Evolutionary conservation across 2,329 filamentous ascomycete species (phyloP).

Genomic region (Claviceps pazoutovae): DNA sequence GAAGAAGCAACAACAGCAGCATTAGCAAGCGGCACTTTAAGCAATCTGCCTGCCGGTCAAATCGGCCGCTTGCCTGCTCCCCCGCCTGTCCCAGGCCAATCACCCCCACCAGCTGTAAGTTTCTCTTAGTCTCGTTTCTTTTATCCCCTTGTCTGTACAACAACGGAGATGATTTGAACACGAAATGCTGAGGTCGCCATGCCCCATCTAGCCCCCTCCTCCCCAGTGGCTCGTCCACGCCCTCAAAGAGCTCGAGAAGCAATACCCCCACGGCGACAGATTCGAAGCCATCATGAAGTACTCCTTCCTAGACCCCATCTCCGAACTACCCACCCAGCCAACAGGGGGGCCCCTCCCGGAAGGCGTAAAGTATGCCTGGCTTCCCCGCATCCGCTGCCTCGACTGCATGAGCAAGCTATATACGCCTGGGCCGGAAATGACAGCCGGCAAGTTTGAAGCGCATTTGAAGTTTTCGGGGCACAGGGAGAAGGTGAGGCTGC

Average conservation of each 20-base stretch:
- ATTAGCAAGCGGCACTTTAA: slow-evolving; percentile 15
- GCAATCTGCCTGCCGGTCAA: slow-evolving; percentile 35
- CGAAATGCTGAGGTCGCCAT: too few species aligned
- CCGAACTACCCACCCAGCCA: slow-evolving; percentile 48
- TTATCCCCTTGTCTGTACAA: neutral
- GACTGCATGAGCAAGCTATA: slow-evolving; percentile 93
- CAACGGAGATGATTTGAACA: too few species aligned
- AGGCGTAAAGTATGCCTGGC: slow-evolving; percentile 64
- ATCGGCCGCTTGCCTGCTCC: slow-evolving; percentile 56
- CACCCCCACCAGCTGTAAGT: slow-evolving; percentile 48
- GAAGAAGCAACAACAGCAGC: slow-evolving; percentile 9
- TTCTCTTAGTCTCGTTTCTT: neutral
- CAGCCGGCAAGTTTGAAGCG: slow-evolving; percentile 81
- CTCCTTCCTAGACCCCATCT: slow-evolving; percentile 61
- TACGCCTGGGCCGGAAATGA: slow-evolving; percentile 72
- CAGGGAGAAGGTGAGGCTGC: slow-evolving; percentile 46
- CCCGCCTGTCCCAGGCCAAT: slow-evolving; percentile 43
- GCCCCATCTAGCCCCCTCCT: slow-evolving; percentile 52
- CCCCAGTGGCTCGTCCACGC: slow-evolving; percentile 73
- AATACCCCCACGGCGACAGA: slow-evolving; percentile 59
- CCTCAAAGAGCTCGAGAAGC: slow-evolving; percentile 54
- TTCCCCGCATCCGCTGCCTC: slow-evolving; percentile 79
- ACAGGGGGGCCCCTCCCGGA: slow-evolving; percentile 35
- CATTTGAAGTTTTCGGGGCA: slow-evolving; percentile 80
- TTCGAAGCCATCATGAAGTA: slow-evolving; percentile 92